Conservation (phyloP, 371 early-diverging fungal genomes). For the Coemansia sp. region DNA sequence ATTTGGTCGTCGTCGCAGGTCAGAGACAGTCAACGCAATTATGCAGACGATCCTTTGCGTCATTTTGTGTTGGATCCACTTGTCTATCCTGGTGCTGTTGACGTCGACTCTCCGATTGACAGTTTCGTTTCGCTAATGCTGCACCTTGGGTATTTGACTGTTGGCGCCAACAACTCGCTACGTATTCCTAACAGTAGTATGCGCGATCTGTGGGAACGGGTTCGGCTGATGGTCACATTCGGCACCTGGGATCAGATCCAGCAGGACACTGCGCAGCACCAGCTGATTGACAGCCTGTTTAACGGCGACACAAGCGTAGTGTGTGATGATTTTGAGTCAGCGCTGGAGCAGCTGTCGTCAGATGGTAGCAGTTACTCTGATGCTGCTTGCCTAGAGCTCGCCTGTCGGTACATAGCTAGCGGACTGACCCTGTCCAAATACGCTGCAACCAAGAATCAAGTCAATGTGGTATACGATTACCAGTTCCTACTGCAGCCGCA, state of each 20-base stretch:
- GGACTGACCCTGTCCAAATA: neutral
- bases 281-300: neutral
- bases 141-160: neutral
- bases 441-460: too few relatives aligned
- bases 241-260: neutral
- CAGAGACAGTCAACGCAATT: neutral
- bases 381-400: neutral
- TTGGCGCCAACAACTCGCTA: neutral
- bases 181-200: neutral
- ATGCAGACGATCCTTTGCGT: neutral
- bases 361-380: neutral
- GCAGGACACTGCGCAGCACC: neutral
- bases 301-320: neutral
- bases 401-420: neutral
- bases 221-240: neutral
- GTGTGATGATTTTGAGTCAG: neutral
- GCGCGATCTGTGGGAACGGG: conserved; percentile 1
- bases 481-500: too few relatives aligned
- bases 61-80: neutral
- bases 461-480: too few relatives aligned
- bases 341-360: neutral
- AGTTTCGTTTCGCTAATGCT: neutral
- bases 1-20: neutral
- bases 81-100: too few relatives aligned
- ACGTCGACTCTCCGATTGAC: neutral